Conservation (phyloP, 805 yeast genomes). For the Danielia oregonensis region DNA sequence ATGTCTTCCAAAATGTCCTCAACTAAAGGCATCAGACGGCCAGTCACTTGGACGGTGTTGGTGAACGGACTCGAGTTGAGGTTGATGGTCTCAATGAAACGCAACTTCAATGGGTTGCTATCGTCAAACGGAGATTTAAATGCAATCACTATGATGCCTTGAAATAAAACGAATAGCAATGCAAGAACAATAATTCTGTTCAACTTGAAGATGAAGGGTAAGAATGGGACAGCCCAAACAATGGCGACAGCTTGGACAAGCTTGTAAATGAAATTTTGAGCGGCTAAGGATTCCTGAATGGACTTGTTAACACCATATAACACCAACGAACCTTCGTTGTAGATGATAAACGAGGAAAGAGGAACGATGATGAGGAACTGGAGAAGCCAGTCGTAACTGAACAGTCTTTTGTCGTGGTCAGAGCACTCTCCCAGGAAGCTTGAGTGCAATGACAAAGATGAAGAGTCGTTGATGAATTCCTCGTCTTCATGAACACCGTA, state of each 20-base stretch:
- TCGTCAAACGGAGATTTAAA: conserved; percentile 56
- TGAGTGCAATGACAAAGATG: conserved; percentile 21
- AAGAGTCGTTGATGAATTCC: conserved; percentile 12
- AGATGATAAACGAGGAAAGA: conserved; percentile 49
- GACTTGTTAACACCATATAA: conserved; percentile 68
- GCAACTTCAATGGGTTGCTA: conserved; percentile 63
- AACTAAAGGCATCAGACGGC: conserved; percentile 47
- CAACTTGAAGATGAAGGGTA: conserved; percentile 69
- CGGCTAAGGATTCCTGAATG: conserved; percentile 56
- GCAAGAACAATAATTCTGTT: conserved; percentile 48
- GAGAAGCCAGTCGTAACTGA: conserved; percentile 75
- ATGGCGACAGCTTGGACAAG: conserved; percentile 26
- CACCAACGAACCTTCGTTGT: conserved; percentile 51
- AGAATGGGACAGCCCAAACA: conserved; percentile 43
- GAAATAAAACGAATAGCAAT: conserved; percentile 27
- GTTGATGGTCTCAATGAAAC: conserved; percentile 63
- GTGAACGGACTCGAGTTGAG: conserved; percentile 26
- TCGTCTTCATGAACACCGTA: conserved; percentile 13
- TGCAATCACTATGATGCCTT: conserved; percentile 36
- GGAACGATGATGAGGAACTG: conserved; percentile 74
- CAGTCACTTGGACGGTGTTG: conserved; percentile 45
- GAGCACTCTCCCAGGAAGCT: conserved; percentile 21
- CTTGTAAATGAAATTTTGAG: conserved; percentile 36
- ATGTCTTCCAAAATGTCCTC: conserved; percentile 49
- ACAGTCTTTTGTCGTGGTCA: conserved; percentile 33